Evolutionary conservation across 176 grass and related monocot species (phyloP).

Genomic region (Pontederia crassipes): DNA sequence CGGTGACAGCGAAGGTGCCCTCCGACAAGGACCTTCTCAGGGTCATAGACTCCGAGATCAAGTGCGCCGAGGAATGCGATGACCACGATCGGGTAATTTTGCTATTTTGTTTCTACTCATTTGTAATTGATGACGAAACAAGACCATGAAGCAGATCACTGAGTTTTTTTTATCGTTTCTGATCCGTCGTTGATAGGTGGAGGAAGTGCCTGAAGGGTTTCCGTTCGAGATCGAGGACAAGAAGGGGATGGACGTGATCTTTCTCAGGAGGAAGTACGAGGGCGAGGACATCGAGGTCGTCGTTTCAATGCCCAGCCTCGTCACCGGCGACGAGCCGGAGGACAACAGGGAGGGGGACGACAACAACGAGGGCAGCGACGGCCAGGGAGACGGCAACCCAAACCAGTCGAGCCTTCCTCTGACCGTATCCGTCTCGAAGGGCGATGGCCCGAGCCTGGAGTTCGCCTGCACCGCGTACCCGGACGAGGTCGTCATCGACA

Average conservation of each 20-base stretch:
- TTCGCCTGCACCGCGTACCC: constrained; percentile 80
- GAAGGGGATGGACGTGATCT: constrained; percentile 41
- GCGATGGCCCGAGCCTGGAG: constrained; percentile 32
- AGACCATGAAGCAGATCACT: not conserved
- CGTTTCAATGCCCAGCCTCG: constrained; percentile 76
- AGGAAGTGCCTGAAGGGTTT: constrained; percentile 59
- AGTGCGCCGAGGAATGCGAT: constrained; percentile 56
- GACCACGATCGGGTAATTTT: constrained; percentile 49
- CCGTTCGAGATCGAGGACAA: constrained; percentile 72
- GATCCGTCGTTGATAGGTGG: constrained; percentile 28
- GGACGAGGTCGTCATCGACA: constrained; percentile 65
- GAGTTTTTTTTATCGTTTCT: not conserved
- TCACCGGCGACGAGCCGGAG: constrained; percentile 72
- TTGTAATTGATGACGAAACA: not conserved
- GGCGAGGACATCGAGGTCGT: constrained; percentile 56
- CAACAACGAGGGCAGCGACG: constrained; percentile 9
- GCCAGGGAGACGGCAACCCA: constrained; percentile 20
- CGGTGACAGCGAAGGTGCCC: constrained; percentile 18
- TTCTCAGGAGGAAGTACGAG: constrained; percentile 57
- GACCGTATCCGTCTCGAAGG: constrained; percentile 51
- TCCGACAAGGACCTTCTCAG: constrained; percentile 46
- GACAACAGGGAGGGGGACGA: constrained; percentile 6
- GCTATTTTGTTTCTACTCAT: not conserved
- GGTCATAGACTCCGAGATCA: constrained; percentile 67
- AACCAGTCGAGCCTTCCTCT: constrained; percentile 54